Evolutionary conservation across 177 flowering plant genomes (phyloP).

Genomic region (Vitis hybrid): DNA sequence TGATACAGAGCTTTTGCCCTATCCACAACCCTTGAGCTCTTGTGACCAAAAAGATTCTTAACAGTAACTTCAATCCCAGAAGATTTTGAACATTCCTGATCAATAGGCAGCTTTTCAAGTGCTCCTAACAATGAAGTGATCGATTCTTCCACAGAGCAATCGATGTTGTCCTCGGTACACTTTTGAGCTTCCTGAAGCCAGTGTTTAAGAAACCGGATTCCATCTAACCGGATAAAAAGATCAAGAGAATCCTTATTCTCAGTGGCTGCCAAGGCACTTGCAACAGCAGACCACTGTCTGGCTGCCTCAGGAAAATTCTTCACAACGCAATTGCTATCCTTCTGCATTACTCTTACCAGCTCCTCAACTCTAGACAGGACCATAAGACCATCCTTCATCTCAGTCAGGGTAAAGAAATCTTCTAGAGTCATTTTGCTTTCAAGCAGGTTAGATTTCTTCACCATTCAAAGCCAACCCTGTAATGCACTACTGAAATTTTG

Average conservation of each 20-base stretch:
- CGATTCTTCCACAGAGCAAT: conserved; percentile 41
- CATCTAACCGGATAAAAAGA: conserved; percentile 52
- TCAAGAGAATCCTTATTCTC: conserved; percentile 47
- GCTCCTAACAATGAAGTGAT: conserved; percentile 42
- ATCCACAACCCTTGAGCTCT: conserved; percentile 39
- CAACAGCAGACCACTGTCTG: conserved; percentile 62
- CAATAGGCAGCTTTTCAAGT: conserved; percentile 51
- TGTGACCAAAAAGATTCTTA: conserved; percentile 41
- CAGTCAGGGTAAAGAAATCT: conserved; percentile 60
- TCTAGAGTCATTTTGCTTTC: conserved; percentile 46
- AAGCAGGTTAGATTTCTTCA: background rate
- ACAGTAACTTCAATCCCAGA: conserved; percentile 44
- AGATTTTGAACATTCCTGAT: conserved; percentile 25
- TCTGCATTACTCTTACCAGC: conserved; percentile 49
- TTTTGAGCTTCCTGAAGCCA: conserved; percentile 63
- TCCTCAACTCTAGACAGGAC: conserved; percentile 58
- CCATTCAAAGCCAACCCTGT: background rate
- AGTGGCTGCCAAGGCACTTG: conserved; percentile 51
- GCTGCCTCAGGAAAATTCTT: conserved; percentile 48
- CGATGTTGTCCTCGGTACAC: conserved; percentile 26
- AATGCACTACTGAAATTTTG: background rate
- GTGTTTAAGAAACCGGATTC: conserved; percentile 39
- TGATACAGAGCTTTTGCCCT: conserved; percentile 46
- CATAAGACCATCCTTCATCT: conserved; percentile 61
- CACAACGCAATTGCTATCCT: conserved; percentile 30